These are phyloP conservation scores for Pseudonitzschia multiseries DNA, from an alignment of 108 stramenopile species.

Conservation along the genomic window DNA sequence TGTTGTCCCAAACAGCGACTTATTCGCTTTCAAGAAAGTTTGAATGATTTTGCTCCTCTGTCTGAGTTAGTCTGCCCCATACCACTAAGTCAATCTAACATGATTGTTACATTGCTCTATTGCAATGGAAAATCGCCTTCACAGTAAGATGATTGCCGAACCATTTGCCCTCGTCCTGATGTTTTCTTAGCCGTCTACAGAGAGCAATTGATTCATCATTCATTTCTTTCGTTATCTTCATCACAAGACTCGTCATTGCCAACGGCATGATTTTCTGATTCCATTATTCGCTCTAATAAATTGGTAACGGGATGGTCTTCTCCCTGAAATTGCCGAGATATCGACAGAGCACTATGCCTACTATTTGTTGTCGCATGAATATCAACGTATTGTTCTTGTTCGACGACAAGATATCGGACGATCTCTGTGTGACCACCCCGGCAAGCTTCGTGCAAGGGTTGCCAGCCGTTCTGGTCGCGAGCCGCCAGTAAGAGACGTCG, in stretches of 20 bases:
- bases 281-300: slow-evolving; percentile 23
- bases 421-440: slow-evolving; percentile 54
- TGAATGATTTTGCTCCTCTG: no score
- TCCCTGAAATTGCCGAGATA: slow-evolving; percentile 29
- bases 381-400: slow-evolving; percentile 52
- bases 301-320: slow-evolving; percentile 35
- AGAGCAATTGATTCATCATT: no score
- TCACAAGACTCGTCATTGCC: neutral
- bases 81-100: no score
- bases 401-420: slow-evolving; percentile 51
- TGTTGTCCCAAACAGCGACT: no score
- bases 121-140: no score
- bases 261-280: neutral
- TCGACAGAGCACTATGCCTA: slow-evolving; percentile 31
- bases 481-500: slow-evolving; percentile 20
- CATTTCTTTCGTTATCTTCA: no score
- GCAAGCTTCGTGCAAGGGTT: slow-evolving; percentile 64
- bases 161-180: no score
- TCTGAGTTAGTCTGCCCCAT: no score
- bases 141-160: no score
- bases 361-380: slow-evolving; percentile 43
- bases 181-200: no score
- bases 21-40: no score
- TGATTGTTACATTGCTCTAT: no score
- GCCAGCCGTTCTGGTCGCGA: slow-evolving; percentile 56